These are phyloP conservation scores for Heterobasidion occidentale DNA, from an alignment of 1,284 basidiomycete species.

Conservation along the genomic window DNA sequence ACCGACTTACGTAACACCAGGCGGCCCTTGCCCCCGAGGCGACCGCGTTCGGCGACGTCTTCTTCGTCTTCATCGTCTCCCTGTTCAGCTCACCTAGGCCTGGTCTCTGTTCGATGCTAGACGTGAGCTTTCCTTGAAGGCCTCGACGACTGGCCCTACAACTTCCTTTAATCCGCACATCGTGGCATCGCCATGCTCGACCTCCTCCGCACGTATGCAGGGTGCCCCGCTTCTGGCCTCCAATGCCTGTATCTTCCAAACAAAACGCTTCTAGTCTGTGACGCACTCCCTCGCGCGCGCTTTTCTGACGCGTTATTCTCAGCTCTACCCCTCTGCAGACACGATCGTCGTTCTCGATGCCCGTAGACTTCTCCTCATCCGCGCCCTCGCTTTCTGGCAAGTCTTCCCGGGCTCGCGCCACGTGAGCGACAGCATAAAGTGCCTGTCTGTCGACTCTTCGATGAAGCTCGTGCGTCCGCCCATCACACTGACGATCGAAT, in stretches of 20 bases:
- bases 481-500: background rate
- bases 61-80: background rate
- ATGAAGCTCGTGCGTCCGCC: slow-evolving; percentile 66
- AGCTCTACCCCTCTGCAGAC: slow-evolving; percentile 70
- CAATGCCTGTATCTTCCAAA: slow-evolving; percentile 48
- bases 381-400: slow-evolving; percentile 68
- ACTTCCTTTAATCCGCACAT: too few relatives aligned
- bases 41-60: too few relatives aligned
- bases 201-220: slow-evolving; percentile 48
- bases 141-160: background rate
- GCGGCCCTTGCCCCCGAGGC: too few relatives aligned
- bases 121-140: background rate
- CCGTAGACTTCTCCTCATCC: slow-evolving; percentile 46
- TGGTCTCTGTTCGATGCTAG: background rate
- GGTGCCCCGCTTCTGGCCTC: slow-evolving; percentile 47
- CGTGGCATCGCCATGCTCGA: slow-evolving; percentile 38
- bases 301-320: slow-evolving; percentile 1
- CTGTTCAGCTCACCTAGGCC: background rate
- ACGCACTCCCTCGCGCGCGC: background rate
- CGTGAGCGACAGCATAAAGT: slow-evolving; percentile 40
- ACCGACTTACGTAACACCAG: too few relatives aligned
- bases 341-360: slow-evolving; percentile 64
- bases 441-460: slow-evolving; percentile 59
- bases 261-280: slow-evolving; percentile 49
- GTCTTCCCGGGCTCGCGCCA: slow-evolving; percentile 56